Conservation (phyloP, 176 grass and related monocot genomes). For the Melocanna baccifera region DNA sequence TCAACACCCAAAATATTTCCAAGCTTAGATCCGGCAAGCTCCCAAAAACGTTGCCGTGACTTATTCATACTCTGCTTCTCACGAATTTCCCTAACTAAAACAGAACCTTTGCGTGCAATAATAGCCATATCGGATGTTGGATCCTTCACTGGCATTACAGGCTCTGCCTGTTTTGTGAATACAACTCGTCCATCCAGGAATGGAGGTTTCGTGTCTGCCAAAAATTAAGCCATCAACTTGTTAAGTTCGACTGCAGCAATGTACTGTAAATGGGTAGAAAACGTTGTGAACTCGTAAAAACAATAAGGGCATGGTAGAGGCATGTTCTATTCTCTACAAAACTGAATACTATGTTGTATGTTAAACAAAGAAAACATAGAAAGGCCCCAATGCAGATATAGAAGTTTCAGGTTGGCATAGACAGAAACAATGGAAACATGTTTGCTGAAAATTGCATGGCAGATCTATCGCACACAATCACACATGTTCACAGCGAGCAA, state of each 20-base stretch:
- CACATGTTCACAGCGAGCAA: not conserved
- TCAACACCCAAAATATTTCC: slow-evolving; percentile 97
- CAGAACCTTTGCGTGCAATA: slow-evolving; percentile 90
- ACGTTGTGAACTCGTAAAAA: not conserved
- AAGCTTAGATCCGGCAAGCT: slow-evolving; percentile 97
- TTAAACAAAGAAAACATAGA: slow-evolving; percentile 16
- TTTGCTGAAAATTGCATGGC: not conserved
- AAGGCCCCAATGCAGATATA: not conserved
- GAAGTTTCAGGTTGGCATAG: slow-evolving; percentile 8
- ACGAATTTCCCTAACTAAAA: slow-evolving; percentile 87
- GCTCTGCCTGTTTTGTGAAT: slow-evolving; percentile 94
- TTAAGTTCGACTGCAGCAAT: slow-evolving; percentile 21
- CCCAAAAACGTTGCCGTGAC: slow-evolving; percentile 94
- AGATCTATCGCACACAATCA: not conserved
- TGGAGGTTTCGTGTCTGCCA: slow-evolving; percentile 87
- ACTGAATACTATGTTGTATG: not conserved
- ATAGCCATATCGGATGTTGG: slow-evolving; percentile 99
- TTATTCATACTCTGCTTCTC: slow-evolving; percentile 99
- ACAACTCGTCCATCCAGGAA: slow-evolving; percentile 96
- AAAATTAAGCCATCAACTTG: not conserved
- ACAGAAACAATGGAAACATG: not conserved
- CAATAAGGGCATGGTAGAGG: not conserved
- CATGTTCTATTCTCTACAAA: not conserved
- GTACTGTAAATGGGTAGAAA: not conserved
- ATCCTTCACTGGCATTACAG: slow-evolving; percentile 96